Conservation (phyloP, 805 yeast genomes). For the Sugiyamaella americana region DNA sequence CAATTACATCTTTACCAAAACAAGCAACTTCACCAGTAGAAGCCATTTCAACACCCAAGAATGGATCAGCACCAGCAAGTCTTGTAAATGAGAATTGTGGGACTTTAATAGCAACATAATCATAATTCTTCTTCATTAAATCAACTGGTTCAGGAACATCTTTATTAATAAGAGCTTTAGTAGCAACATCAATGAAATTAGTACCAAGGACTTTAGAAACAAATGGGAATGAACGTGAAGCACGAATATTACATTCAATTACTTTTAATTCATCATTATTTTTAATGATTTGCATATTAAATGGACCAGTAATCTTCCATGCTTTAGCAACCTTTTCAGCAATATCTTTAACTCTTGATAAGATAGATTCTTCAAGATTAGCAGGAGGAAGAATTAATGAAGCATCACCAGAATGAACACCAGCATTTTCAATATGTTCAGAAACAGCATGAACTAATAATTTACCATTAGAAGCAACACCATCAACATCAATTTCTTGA, state of each 20-base stretch:
- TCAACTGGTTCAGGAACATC: constrained; percentile 74
- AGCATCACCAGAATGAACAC: constrained; percentile 98
- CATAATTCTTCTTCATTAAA: constrained; percentile 68
- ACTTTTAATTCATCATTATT: constrained; percentile 73
- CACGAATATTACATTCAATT: constrained; percentile 97
- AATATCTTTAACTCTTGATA: constrained; percentile 73
- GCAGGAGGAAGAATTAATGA: constrained; percentile 93
- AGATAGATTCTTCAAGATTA: constrained; percentile 54
- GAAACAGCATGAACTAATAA: constrained; percentile 92
- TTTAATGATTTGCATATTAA: constrained; percentile 93
- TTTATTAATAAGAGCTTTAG: constrained; percentile 68
- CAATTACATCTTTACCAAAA: constrained; percentile 77
- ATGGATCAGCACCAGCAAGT: constrained; percentile 98
- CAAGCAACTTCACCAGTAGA: constrained; percentile 99
- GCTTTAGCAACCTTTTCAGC: constrained; percentile 93
- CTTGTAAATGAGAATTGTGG: constrained; percentile 99
- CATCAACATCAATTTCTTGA: constrained; percentile 95
- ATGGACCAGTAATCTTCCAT: constrained; percentile 95
- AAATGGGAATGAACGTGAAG: constrained; percentile 98
- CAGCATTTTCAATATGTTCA: constrained; percentile 98
- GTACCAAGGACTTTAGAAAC: constrained; percentile 94
- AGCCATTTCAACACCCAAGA: constrained; percentile 98
- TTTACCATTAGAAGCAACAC: constrained; percentile 84
- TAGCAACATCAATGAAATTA: constrained; percentile 93
- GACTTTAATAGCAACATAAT: constrained; percentile 92